Evolutionary conservation across 2,329 filamentous ascomycete species (phyloP).

Genomic region (Aspergillus novofumigatus): DNA sequence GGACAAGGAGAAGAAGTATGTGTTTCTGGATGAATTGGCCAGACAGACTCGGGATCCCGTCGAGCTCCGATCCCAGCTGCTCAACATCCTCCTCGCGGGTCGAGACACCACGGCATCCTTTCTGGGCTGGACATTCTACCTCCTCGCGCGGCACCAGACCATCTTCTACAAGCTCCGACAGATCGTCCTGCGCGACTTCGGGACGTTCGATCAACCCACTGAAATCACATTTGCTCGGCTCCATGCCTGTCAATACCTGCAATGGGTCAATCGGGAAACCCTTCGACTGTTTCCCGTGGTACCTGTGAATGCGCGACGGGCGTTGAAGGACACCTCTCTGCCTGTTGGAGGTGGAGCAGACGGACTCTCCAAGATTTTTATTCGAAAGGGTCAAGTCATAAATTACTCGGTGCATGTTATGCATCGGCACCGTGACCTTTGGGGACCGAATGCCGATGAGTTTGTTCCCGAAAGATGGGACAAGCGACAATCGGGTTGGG

Average conservation of each 20-base stretch:
- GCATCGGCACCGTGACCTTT: conserved; percentile 61
- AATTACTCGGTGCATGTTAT: conserved; percentile 66
- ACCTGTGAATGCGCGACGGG: conserved; percentile 42
- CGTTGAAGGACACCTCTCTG: conserved; percentile 40
- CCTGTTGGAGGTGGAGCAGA: conserved; percentile 59
- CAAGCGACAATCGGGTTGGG: conserved; percentile 60
- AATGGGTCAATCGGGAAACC: conserved; percentile 35
- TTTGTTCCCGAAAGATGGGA: conserved; percentile 69
- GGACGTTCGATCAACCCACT: conserved; percentile 25
- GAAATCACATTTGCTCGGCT: conserved; percentile 43
- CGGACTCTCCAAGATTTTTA: conserved; percentile 55
- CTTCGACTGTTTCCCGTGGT: conserved; percentile 46
- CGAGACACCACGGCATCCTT: conserved; percentile 51
- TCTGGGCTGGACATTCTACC: conserved; percentile 34
- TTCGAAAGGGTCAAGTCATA: conserved; percentile 63
- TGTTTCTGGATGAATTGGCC: conserved; percentile 49
- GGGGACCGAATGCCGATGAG: conserved; percentile 43
- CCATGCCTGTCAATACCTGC: conserved; percentile 38
- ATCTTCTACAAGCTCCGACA: conserved; percentile 7
- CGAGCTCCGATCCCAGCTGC: conserved; percentile 46
- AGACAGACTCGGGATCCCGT: conserved; percentile 45
- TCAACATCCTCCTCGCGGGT: conserved; percentile 52
- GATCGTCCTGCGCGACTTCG: conserved; percentile 6
- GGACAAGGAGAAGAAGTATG: conserved; percentile 26
- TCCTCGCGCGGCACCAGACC: conserved; percentile 15